A percentile compares a stretch with the other conserved stretches of the same genome.
These are phyloP conservation scores for Yarrowia sp. DNA, from an alignment of 805 yeast genomes.

Conservation along the genomic window DNA sequence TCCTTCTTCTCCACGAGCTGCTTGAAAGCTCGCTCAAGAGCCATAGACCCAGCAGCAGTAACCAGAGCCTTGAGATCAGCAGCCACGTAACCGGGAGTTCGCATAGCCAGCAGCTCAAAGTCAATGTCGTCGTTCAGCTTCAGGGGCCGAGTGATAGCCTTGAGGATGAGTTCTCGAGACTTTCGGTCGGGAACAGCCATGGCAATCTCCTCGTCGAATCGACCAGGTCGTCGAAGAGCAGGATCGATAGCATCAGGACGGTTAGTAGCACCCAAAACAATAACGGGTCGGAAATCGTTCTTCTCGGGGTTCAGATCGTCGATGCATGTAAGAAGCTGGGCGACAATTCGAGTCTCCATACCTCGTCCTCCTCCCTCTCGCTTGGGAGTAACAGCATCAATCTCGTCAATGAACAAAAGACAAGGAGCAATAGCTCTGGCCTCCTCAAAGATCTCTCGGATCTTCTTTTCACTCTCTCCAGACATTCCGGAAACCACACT, in stretches of 20 bases:
- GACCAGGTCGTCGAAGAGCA: slow-evolving; percentile 93
- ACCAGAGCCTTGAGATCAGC: slow-evolving; percentile 95
- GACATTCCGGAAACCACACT: slow-evolving; percentile 98
- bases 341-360: slow-evolving; percentile 97
- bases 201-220: slow-evolving; percentile 94
- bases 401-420: slow-evolving; percentile 90
- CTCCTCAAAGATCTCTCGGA: slow-evolving; percentile 91
- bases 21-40: slow-evolving; percentile 88
- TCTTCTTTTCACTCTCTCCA: slow-evolving; percentile 96
- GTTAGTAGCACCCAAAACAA: slow-evolving; percentile 95
- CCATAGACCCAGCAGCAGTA: slow-evolving; percentile 93
- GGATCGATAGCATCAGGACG: slow-evolving; percentile 95
- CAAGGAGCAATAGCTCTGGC: slow-evolving; percentile 92
- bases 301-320: slow-evolving; percentile 89
- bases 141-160: slow-evolving; percentile 71
- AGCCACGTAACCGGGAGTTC: slow-evolving; percentile 98
- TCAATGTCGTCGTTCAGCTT: slow-evolving; percentile 76
- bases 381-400: slow-evolving; percentile 97
- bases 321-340: slow-evolving; percentile 92
- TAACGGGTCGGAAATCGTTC: slow-evolving; percentile 91
- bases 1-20: slow-evolving; percentile 49
- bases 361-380: slow-evolving; percentile 98
- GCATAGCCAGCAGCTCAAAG: slow-evolving; percentile 75
- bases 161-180: slow-evolving; percentile 76
- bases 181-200: slow-evolving; percentile 92